Evolutionary conservation across 176 grass and related monocot species (phyloP), one percentile per base, ranked within the genome.

Genomic region (Microstegium vimineum): DNA sequence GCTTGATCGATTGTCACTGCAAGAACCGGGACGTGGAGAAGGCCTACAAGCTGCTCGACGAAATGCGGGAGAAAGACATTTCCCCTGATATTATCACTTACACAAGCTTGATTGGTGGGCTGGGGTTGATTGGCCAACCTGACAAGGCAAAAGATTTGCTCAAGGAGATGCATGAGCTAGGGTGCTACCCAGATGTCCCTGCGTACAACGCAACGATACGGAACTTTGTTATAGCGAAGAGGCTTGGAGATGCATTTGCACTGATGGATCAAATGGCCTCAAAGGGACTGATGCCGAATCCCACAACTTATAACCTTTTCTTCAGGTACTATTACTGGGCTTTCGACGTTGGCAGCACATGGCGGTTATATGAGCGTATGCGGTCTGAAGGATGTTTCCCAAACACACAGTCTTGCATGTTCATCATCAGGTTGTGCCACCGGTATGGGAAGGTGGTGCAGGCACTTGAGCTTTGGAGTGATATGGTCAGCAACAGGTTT

Each of bases 151-250:
- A 67, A 13, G 83, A 77, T 33, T 34, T 97, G 67, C 45, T 94
- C 54, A 89, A 90, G 90, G 94, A 97, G 62, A 97, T 97, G 94
- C 84, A 72, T 18, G 92, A 94, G 82, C 78, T 90, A 0, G 87
- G 94, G 4, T 94, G 91, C 76, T 73, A 97, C 45, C 94, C 87
- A 18, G 94, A 97, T 41, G 71, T 81, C 0, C 40, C 92, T 59
- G 90, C 94, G 4, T 97, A 92, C 67, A 97, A 97, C 1, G 87
- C 89, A 0, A 64, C 82, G 3, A 92, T 97, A 32, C 64, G 91
- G 49, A 97, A 97, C 59, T 94, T 91, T 72, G 91, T 91, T 69
- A 97, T 97, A 51, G 92, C 94, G 2, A 97, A 92, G 86, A 91
- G 94, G 73, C 90, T 97, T 33, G 87, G 80, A 2, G 84, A 90